Percentiles rank a stretch among this genome's conserved stretches.
Conservation (phyloP, 2,329 filamentous ascomycete species). For the Stachybotrys chartarum region DNA sequence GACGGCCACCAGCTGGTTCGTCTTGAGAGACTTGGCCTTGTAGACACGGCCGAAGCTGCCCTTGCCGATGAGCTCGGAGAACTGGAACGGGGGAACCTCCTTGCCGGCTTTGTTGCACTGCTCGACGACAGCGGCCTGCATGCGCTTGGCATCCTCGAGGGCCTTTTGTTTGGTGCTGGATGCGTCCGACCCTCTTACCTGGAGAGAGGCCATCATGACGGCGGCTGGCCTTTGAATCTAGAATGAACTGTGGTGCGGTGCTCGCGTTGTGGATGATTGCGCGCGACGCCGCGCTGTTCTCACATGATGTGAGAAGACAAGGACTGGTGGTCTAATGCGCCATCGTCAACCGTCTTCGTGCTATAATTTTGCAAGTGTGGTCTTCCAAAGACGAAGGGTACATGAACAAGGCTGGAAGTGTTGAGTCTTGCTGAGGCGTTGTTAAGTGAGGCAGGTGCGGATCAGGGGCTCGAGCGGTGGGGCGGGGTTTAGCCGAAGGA, state of each 20-base stretch:
- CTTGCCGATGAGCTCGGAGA: conserved; percentile 68
- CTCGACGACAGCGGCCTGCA: conserved; percentile 58
- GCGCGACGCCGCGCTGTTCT: not conserved
- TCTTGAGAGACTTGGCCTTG: conserved; percentile 46
- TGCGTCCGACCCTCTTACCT: conserved; percentile 32
- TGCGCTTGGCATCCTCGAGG: conserved; percentile 62
- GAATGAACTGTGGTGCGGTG: not conserved
- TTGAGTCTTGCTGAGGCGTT: not conserved
- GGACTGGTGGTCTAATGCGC: not conserved
- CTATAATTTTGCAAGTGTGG: too few relatives aligned
- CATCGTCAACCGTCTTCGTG: not conserved
- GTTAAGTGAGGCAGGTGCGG: not conserved
- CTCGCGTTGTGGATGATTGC: not conserved
- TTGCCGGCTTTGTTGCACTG: conserved; percentile 52
- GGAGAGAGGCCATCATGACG: conserved; percentile 32
- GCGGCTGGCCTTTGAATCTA: not conserved
- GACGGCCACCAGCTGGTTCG: conserved; percentile 56
- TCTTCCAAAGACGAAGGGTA: not conserved
- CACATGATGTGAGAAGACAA: not conserved
- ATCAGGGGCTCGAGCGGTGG: not conserved
- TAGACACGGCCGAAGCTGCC: conserved; percentile 70
- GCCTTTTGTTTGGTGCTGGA: conserved; percentile 50
- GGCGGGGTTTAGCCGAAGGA: not conserved
- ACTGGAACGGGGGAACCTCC: conserved; percentile 57
- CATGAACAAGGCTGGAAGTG: not conserved